These are phyloP conservation scores for Rhodotorula sphaerocarpa DNA, from an alignment of 768 basidiomycete genomes.

Conservation along the genomic window DNA sequence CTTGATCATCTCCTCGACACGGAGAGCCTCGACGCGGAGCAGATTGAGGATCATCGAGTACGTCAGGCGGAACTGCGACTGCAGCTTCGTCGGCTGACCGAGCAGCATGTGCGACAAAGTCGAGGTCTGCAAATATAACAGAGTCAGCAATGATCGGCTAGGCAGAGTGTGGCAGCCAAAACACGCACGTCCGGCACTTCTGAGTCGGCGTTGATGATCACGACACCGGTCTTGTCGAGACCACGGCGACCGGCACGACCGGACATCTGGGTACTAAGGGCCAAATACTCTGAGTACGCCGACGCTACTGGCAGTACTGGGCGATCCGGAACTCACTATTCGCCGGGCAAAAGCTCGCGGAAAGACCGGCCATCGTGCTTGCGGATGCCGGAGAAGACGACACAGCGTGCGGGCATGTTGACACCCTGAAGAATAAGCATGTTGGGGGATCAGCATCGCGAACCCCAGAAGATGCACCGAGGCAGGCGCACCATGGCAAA, in stretches of 20 bases:
- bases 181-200: conserved; percentile 69
- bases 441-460: background rate
- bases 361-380: conserved; percentile 93
- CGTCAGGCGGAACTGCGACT: conserved; percentile 92
- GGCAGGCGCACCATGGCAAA: conserved; percentile 77
- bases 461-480: background rate
- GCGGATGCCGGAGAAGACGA: conserved; percentile 87
- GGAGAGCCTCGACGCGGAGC: conserved; percentile 85
- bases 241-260: conserved; percentile 95
- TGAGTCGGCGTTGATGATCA: conserved; percentile 77
- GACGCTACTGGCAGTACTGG: no score
- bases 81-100: conserved; percentile 81
- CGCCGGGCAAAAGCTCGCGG: conserved; percentile 74
- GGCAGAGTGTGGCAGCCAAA: background rate
- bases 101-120: conserved; percentile 81
- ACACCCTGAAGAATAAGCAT: conserved; percentile 67
- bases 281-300: no score
- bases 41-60: conserved; percentile 99
- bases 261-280: conserved; percentile 99
- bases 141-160: background rate
- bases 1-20: conserved; percentile 99
- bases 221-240: conserved; percentile 87
- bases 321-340: conserved; percentile 34
- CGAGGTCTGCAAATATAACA: conserved; percentile 51
- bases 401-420: conserved; percentile 97